Base-by-base conservation (phyloP, 805 yeast genomes). In the Torulaspora gathmanii region DNA sequence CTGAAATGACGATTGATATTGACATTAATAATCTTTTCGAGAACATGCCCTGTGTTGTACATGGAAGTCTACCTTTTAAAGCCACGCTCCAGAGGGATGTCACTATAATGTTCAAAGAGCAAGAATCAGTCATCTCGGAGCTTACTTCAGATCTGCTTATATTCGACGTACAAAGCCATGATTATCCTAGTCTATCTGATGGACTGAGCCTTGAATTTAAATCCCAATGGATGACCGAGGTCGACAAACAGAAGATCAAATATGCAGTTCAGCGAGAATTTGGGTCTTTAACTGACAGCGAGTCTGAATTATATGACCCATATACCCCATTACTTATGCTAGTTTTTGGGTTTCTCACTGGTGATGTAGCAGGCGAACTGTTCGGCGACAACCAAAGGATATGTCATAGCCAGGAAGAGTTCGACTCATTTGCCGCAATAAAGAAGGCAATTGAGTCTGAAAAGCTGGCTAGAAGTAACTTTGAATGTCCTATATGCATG, bases 401-500 rank as follows among this genome's bases (percentile, higher is more conserved):
- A 3, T 51, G 56, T 25, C 22, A 42, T 9, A 33, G 50, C 7
- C 42, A 41, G n/a, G 45, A 47, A 33, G 58, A 60, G 33, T 55
- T 43, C 34, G 33, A 41, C 2, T 12, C 13, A 13, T 63, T 43
- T n/a, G 52, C 44, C 6, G 47, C 54, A 2, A 60, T 60, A 44
- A 60, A 69, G 45, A 28, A 49, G 11, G n/a, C 46, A 3, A 57
- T 56, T 3, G 53, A 60, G 15, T 33, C 46, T 11, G 42, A 54
- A 1, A 60, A 63, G 10, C 74, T 74, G 49, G 49, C 67, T 5
- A 43, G 47, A 10, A 52, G 55, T 9, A 71, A 79, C 5, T 77
- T 72, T 49, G 53, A 63, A 3, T 81, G 86, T 57, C 75, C 73
- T n/a, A 78, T 81, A 0, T 81, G 86, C 55, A 75, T 77, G 49